Evolutionary conservation across 768 basidiomycete genomes (phyloP), one percentile per base, ranked within the genome.

Genomic region (Leccinum ochraceum): DNA sequence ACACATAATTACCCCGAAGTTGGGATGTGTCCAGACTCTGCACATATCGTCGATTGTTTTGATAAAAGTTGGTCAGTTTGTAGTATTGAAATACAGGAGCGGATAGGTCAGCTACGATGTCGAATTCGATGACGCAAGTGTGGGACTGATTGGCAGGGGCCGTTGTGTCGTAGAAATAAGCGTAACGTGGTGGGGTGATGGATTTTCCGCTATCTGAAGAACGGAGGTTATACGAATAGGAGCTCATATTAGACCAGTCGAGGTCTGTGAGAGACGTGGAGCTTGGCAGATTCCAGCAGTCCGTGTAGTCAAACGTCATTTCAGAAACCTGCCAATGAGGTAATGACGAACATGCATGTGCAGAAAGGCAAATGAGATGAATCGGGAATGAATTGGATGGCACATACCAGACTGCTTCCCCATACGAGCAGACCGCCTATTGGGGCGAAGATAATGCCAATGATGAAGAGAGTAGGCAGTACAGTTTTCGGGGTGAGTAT

Each of bases 401-500:
- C 44, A 37, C 82, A 57, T 65, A 86, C 86, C 75, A 83, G 76
- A 58, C 85, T 82, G 66, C 83, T 86, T 58, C 95, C 97, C 94
- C 95, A 98, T 61, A 98, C 86, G 54, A 98, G 86, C 53, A 98
- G 81, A 59, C 89, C 97, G 24, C 97, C 97, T 67, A 99, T 95
- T 57, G 95, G 95, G 0, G 92, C 96, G 73, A 99, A 99, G 64
- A 98, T 77, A 66, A 99, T 81, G 50, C 93, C 97, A 67, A 98
- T 87, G 70, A 98, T 86, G 76, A 99, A 95, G 51, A 99, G 84
- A 1, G 95, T 96, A 3, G 97, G 97, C 16, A 99, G 84, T 22
- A 99, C 97, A 1, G 95, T 97, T 76, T 95, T 95, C 5, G 97
- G 97, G 5, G 95, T 98, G 52, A 98, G 83, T 73, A 99, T 98